These are phyloP conservation scores for Ananas comosus DNA, from an alignment of 176 grass and related monocot genomes.

Conservation along the genomic window DNA sequence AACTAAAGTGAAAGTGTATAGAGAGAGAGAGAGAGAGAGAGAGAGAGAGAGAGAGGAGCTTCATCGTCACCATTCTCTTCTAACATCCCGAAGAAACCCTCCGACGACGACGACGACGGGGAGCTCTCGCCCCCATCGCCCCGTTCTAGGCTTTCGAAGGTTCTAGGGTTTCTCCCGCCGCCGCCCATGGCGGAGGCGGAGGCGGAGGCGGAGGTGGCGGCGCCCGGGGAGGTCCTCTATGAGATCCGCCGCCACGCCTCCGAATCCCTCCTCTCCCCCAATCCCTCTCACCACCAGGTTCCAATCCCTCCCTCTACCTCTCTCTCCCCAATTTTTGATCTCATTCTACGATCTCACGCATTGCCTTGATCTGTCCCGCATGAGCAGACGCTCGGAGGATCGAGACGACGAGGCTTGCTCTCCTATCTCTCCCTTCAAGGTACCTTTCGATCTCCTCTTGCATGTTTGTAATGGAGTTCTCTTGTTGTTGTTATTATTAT, in stretches of 20 bases:
- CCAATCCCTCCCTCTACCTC: neutral
- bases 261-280: conserved; percentile 9
- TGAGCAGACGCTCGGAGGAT: conserved; percentile 27
- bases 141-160: no score
- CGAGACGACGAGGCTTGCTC: conserved; percentile 31
- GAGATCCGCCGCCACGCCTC: conserved; percentile 44
- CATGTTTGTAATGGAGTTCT: neutral
- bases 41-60: no score
- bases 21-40: no score
- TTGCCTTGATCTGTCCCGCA: neutral
- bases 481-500: no score
- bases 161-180: no score
- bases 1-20: no score
- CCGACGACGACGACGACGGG: no score
- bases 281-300: conserved; percentile 16
- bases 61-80: no score
- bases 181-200: neutral
- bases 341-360: neutral
- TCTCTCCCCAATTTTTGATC: neutral
- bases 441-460: conserved; percentile 10
- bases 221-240: conserved; percentile 25
- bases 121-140: no score
- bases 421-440: conserved; percentile 72
- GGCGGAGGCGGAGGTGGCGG: no score
- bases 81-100: no score